Evolutionary conservation across 805 yeast genomes (phyloP), one percentile per base, ranked within the genome.

Genomic region (Wickerhamiella brachini): DNA sequence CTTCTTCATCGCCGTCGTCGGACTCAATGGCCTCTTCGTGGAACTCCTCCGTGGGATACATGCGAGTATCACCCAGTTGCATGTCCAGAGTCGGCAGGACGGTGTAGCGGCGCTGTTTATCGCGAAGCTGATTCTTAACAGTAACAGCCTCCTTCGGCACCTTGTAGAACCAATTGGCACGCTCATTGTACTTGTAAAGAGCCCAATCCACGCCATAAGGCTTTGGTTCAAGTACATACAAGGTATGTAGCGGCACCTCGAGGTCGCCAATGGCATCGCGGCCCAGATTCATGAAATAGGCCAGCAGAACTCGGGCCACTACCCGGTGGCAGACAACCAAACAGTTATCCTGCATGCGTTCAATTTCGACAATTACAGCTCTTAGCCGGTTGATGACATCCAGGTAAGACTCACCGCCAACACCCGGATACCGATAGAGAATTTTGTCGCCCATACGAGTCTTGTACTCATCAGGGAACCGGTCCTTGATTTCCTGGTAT

Each of bases 121-220:
- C 61, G n/a, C 49, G 49, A 15, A 58, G 52, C 51, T 59, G 61
- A 5, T 52, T 50, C 49, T 58, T 48, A 9, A 59, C 59, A 43
- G 54, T 54, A 5, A 60, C 59, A 13, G 57, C 62, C 38, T 64
- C 68, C 52, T 63, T 61, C 20, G 66, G 62, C 15, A 87, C 81
- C 59, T 83, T 78, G 50, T 70, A 75, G 68, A 90, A 90, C 82
- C 86, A 79, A 63, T 88, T 89, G 42, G 74, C 67, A 2, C 67
- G 68, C 58, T 89, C 96, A 59, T 85, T 83, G 68, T 82, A 90
- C 64, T 88, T 95, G 67, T 82, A 90, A 64, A 89, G 72, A 13
- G 83, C 77, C 87, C 95, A 90, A 54, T 87, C 94, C 2, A 94
- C 95, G 1, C 97, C 97, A 65, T 87, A 90, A 0, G 97, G 97